Base-by-base conservation (phyloP, 1,284 basidiomycete genomes). In the Cystobasidiaceae sp. region DNA sequence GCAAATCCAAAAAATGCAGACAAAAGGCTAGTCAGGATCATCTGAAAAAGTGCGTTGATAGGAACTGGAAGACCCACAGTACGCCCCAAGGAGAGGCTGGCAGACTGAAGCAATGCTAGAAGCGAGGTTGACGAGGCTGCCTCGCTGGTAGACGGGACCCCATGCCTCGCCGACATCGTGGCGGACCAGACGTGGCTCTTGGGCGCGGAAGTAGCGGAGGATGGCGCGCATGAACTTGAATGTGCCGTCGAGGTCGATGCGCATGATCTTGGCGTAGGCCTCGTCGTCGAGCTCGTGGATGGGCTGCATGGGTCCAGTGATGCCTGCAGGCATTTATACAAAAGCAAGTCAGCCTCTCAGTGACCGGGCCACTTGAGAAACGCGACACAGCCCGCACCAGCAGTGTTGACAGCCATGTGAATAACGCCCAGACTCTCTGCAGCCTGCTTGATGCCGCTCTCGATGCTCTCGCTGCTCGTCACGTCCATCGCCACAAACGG, bases 361-460 rank as follows among this genome's bases (percentile, higher is more conserved):
- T n/a, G 9, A 19, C 15, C 45, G 8, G 8, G 15, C 23, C 23
- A 11, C 11, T 48, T 48, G 9, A 23, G 8, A 48, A 48, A 11
- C 45, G 23, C 23, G 23, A 11, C 15, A 11, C 37, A 39, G 37
- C n/a, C 11, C 11, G 13, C 45, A 25, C 52, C 52, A 56, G 52
- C 52, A 3, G 56, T 48, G 23, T 60, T 60, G 45, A 60, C 58
- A 5, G 45, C 58, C 33, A 60, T 33, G 46, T 60, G 45, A 21
- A 60, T 60, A 32, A 43, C 39, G 17, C 58, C 58, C 6, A 50
- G 30, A 23, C n/a, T 39, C 3, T 32, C 44, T 3, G 45, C 58
- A 32, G 58, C 45, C 13, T 50, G 2, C n/a, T 60, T 34, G 45
- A 60, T 48, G 8, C 41, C 23, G 13, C n/a, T 21, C 21, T 32